Base-by-base conservation (phyloP, 306 rosid genomes). In the Vigna reflexopilosa region DNA sequence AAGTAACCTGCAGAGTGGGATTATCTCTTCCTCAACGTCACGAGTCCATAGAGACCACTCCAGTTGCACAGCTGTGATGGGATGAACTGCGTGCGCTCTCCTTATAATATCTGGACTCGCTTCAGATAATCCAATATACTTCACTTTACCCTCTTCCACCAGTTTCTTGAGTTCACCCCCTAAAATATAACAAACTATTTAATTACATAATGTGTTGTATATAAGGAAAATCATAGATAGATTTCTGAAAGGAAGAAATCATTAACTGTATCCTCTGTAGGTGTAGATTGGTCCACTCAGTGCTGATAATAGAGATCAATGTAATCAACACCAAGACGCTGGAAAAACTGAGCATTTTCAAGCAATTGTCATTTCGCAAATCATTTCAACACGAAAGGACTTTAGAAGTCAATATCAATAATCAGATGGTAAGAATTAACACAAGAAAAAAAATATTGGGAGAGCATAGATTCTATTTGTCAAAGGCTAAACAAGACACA, bases 221-320 rank as follows among this genome's bases (percentile, higher is more conserved):
- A 59, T 59, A 4, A 59, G 30, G 4, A 59, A 75, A 76, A 52
- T 45, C 52, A 19, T 55, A 13, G 42, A 59, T 71, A 17, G 17
- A 28, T 59, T 36, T 32, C 0, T 38, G n/a, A 58, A 32, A 16
- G 26, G 36, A 69, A 61, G 74, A 79, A 74, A 67, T 55, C 0
- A 72, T 26, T 47, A 50, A 93, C 98, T 50, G 97, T 93, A 30
- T 89, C 91, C 59, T 93, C 98, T 32, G 89, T 89, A 9, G 98
- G 90, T 36, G 86, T 83, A 6, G 87, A 45, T 14, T 6, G 48
- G 71, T 84, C 87, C 12, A 84, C 79, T 47, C 93, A 84, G 58
- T 93, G 97, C 56, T 88, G 95, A 77, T 91, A 93, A 79, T 91
- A 93, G 48, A 93, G 92, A 79, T 93, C 98, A 47, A 91, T 91